phyloP scores from a whole-genome alignment of 2,329 filamentous ascomycete species.

The Trichoderma polysporum region DNA sequence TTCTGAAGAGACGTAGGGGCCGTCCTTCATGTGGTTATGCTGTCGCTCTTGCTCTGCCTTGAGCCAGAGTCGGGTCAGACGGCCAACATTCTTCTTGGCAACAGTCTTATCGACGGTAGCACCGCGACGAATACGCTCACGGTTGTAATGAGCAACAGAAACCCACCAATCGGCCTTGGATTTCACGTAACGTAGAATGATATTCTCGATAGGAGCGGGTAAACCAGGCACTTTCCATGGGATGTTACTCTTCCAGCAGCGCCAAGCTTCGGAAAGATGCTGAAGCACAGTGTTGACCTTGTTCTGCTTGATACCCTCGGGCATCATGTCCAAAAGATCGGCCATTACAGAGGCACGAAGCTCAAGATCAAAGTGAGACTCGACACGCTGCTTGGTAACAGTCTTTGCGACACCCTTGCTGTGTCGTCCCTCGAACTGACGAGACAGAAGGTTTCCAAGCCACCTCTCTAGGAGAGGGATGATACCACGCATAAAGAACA shows the following conservation, averaged over 20 bases:
- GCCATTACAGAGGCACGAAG: constrained; percentile 98
- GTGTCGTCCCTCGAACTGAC: constrained; percentile 97
- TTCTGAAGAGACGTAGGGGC: constrained; percentile 96
- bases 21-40: constrained; percentile 99
- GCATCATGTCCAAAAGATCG: constrained; percentile 99
- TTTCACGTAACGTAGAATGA: constrained; percentile 97
- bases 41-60: constrained; percentile 98
- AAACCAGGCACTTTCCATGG: constrained; percentile 98
- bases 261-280: constrained; percentile 96
- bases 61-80: constrained; percentile 90
- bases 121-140: constrained; percentile 91
- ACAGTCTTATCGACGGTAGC: constrained; percentile 99
- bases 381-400: constrained; percentile 97
- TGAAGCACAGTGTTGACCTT: constrained; percentile 98
- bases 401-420: constrained; percentile 99
- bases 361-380: constrained; percentile 97
- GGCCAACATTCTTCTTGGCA: constrained; percentile 97
- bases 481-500: constrained; percentile 99
- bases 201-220: constrained; percentile 96
- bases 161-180: constrained; percentile 99
- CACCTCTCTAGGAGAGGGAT: constrained; percentile 95
- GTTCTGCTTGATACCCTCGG: constrained; percentile 98
- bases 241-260: constrained; percentile 99
- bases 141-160: constrained; percentile 97
- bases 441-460: constrained; percentile 93